Conservation (phyloP, 73 alveolate genomes). For the Paramecium pentaurelia region DNA sequence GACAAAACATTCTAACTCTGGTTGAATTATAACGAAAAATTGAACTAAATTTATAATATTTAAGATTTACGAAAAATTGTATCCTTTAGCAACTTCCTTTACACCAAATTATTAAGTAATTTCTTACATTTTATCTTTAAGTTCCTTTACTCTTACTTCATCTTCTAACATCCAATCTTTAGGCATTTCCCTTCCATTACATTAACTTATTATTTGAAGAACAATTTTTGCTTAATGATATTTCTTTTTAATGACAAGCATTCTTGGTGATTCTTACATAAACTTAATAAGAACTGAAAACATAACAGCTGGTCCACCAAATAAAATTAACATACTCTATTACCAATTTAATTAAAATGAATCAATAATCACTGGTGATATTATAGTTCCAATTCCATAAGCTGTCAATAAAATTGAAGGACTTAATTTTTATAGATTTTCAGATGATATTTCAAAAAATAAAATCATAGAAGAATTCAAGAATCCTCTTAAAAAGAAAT, state of each 20-base stretch:
- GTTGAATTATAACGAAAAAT: background rate
- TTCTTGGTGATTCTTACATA: slow-evolving; percentile 31
- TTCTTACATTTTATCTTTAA: background rate
- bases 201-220: background rate
- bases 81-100: background rate
- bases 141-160: background rate
- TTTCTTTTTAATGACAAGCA: background rate
- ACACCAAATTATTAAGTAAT: background rate
- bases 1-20: slow-evolving; percentile 35
- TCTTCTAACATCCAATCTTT: slow-evolving; percentile 39
- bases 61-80: background rate
- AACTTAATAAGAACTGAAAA: slow-evolving; percentile 33
- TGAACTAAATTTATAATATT: background rate
- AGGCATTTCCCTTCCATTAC: slow-evolving; percentile 13
- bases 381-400: background rate
- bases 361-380: background rate
- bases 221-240: background rate
- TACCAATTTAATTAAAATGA: background rate
- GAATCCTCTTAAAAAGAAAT: slow-evolving; percentile 41
- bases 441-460: slow-evolving; percentile 29
- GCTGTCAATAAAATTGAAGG: background rate
- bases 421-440: background rate
- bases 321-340: background rate
- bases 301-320: slow-evolving; percentile 38
- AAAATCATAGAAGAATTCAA: slow-evolving; percentile 23